Conservation (phyloP, 768 basidiomycete species). For the Podaxis sp. region DNA sequence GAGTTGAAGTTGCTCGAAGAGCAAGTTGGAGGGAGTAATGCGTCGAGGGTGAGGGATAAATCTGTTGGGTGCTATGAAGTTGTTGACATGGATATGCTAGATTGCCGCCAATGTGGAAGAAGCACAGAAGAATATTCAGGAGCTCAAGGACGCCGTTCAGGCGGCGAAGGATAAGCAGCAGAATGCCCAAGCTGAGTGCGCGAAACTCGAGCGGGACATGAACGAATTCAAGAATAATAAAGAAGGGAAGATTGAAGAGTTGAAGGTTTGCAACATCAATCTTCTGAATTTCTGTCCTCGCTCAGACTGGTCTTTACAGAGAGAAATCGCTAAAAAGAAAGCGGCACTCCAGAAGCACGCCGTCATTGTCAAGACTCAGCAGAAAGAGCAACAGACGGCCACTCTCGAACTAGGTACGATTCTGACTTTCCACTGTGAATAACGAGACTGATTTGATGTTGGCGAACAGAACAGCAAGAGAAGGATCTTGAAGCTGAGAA, state of each 20-base stretch:
- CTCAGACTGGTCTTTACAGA: neutral
- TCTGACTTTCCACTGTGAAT: too few relatives aligned
- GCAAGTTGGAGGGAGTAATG: constrained; percentile 87
- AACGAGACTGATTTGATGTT: neutral
- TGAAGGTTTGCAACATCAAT: constrained; percentile 59
- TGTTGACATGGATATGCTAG: constrained; percentile 34
- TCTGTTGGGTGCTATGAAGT: neutral
- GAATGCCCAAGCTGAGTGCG: constrained; percentile 71
- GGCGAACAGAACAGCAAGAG: constrained; percentile 70
- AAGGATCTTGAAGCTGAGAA: constrained; percentile 62
- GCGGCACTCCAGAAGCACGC: constrained; percentile 77
- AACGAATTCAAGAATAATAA: constrained; percentile 98
- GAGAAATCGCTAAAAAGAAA: constrained; percentile 58
- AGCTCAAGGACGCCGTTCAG: constrained; percentile 57
- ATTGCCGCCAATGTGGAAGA: constrained; percentile 77
- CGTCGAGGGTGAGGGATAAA: constrained; percentile 62
- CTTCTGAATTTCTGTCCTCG: neutral
- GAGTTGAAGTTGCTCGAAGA: constrained; percentile 79
- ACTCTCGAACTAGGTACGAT: constrained; percentile 77
- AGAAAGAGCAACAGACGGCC: constrained; percentile 88
- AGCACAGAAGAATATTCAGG: constrained; percentile 59
- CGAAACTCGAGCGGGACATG: constrained; percentile 95
- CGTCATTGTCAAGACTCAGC: constrained; percentile 77
- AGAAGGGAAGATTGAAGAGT: constrained; percentile 91
- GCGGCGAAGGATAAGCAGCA: constrained; percentile 75